Base-by-base conservation (phyloP, 2,329 filamentous ascomycete genomes). In the Sporothrix globosa region DNA sequence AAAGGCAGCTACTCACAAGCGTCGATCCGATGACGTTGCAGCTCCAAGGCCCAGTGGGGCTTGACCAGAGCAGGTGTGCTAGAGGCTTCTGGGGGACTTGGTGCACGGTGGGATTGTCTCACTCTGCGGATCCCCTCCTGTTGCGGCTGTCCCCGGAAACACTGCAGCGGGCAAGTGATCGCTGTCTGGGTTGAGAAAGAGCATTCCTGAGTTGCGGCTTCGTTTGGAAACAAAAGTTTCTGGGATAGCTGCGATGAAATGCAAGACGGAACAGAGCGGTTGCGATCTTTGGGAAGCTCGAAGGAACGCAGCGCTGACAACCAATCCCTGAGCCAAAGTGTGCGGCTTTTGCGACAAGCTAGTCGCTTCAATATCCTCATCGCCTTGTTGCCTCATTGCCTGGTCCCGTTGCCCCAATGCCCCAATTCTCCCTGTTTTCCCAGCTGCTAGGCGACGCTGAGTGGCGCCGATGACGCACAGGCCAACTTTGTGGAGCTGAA, bases 381-480 rank as follows among this genome's bases (percentile, higher is more conserved):
- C 34, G 34, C 34, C 34, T 34, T 6, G 17, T 54, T 53, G n/a
- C 50, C 21, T 54, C 24, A 2, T 27, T 13, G 50, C 24, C 24
- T 27, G 27, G 27, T 4, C 27, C 3, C 0, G n/a, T 34, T 34
- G 34, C 34, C 50, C n/a, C 27, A 30, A 30, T 2, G 27, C 27
- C 27, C 27, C 27, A 30, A 2, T 30, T 54, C 52, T 24, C 30
- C 52, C 52, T 30, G 14, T 21, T 53, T 21, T 53, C 34, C 4
- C 6, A 34, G 34, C 44, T 60, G 53, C 41, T 39, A 44, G 41
- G 54, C 30, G 67, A 44, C 54, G 68, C 68, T 65, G 56, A 65
- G 58, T 69, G 68, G 50, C 68, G 60, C 48, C 61, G 44, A 70
- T 70, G 69, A 70, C 69, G 69, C 69, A 70, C 61, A 69, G 68